phyloP scores from a whole-genome alignment of 208 protist species.

The Crithidia sp. region DNA sequence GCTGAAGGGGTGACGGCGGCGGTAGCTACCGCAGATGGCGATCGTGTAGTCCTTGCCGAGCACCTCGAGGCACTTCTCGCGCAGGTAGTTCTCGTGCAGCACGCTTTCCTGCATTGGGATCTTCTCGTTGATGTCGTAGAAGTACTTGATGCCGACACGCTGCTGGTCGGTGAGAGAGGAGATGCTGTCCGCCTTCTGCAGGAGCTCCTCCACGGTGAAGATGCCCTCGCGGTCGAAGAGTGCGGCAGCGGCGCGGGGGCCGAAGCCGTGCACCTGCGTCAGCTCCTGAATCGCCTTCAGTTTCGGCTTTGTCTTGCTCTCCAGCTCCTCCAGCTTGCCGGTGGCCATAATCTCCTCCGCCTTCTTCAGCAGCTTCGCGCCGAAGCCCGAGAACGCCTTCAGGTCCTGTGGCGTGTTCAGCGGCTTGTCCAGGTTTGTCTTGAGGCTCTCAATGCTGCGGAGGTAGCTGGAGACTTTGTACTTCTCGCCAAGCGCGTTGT shows the following conservation, averaged over 20 bases:
- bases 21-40: slow-evolving; percentile 89
- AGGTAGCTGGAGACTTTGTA: slow-evolving; percentile 89
- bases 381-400: slow-evolving; percentile 76
- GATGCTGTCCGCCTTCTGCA: slow-evolving; percentile 80
- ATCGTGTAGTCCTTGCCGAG: slow-evolving; percentile 80
- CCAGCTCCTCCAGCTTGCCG: slow-evolving; percentile 87
- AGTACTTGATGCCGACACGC: slow-evolving; percentile 90
- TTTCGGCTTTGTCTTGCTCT: slow-evolving; percentile 91
- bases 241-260: slow-evolving; percentile 76
- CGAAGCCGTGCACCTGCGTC: slow-evolving; percentile 89
- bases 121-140: slow-evolving; percentile 92
- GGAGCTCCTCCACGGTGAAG: slow-evolving; percentile 90
- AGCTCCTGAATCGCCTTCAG: slow-evolving; percentile 90
- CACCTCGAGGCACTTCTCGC: slow-evolving; percentile 56
- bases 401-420: slow-evolving; percentile 75
- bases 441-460: slow-evolving; percentile 82
- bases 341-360: slow-evolving; percentile 91
- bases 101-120: slow-evolving; percentile 93
- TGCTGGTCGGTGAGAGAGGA: slow-evolving; percentile 79
- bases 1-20: slow-evolving; percentile 82
- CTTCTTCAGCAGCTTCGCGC: slow-evolving; percentile 86
- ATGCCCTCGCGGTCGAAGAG: slow-evolving; percentile 91
- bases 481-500: slow-evolving; percentile 89
- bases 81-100: slow-evolving; percentile 82
- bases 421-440: slow-evolving; percentile 84